Evolutionary conservation across 2,329 filamentous ascomycete species (phyloP).

Genomic region (Talaromyces verruculosus): DNA sequence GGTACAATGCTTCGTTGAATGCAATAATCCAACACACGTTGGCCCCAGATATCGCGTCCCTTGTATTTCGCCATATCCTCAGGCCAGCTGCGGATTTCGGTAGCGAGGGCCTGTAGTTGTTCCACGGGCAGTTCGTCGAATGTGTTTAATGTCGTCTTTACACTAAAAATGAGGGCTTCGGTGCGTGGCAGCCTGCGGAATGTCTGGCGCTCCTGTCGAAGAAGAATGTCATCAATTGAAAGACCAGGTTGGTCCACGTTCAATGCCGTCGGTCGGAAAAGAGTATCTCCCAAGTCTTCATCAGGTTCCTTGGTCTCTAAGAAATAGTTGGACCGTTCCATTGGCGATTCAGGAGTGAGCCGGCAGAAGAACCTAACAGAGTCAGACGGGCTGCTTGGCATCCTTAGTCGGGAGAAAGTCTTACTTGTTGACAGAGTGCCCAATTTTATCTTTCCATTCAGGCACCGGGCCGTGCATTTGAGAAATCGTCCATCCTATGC

Average conservation of each 20-base stretch:
- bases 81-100: constrained; percentile 49
- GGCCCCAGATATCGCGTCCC: constrained; percentile 46
- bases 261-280: constrained; percentile 47
- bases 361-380: constrained; percentile 47
- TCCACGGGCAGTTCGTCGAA: constrained; percentile 43
- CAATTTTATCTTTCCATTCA: constrained; percentile 51
- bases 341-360: constrained; percentile 44
- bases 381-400: background rate
- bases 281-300: constrained; percentile 41
- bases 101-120: constrained; percentile 44
- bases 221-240: constrained; percentile 43
- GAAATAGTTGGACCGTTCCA: constrained; percentile 54
- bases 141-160: constrained; percentile 49
- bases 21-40: constrained; percentile 40
- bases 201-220: constrained; percentile 53
- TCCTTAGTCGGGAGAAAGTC: constrained; percentile 14
- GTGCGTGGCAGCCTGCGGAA: constrained; percentile 49
- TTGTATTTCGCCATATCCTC: constrained; percentile 48
- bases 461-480: constrained; percentile 50
- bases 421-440: constrained; percentile 46
- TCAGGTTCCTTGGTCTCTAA: constrained; percentile 48
- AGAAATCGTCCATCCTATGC: constrained; percentile 52
- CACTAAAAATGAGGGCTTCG: constrained; percentile 51
- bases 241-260: constrained; percentile 41
- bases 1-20: constrained; percentile 26